Conservation (phyloP, 768 basidiomycete species). For the Hericium alpestre region DNA sequence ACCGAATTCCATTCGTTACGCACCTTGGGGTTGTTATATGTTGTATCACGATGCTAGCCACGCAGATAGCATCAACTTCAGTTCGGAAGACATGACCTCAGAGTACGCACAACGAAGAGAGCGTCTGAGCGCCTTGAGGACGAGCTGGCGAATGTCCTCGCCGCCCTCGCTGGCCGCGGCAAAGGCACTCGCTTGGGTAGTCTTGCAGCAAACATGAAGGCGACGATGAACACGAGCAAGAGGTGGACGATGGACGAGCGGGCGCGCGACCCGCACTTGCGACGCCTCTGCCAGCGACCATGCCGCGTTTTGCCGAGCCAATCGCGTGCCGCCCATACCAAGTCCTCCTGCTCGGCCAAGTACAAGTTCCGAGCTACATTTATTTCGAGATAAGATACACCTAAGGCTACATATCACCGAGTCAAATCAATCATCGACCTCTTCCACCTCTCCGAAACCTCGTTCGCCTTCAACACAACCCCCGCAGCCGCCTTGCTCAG, state of each 20-base stretch:
- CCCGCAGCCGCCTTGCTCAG: constrained; percentile 67
- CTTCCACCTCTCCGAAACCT: constrained; percentile 57
- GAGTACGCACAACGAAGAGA: constrained; percentile 67
- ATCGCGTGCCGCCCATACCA: constrained; percentile 2
- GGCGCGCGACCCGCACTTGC: neutral
- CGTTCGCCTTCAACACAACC: constrained; percentile 71
- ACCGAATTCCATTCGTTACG: constrained; percentile 3
- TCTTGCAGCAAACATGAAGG: constrained; percentile 4
- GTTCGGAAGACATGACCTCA: constrained; percentile 7
- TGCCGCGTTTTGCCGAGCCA: constrained; percentile 12
- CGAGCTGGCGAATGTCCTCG: constrained; percentile 28
- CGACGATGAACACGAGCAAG: neutral
- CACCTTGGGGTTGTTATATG: constrained; percentile 89
- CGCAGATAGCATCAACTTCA: constrained; percentile 6
- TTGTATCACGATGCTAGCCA: constrained; percentile 82
- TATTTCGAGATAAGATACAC: neutral
- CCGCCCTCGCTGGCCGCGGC: neutral
- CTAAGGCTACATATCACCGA: neutral
- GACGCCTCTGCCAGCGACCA: neutral
- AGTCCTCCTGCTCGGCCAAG: neutral
- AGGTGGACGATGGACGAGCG: neutral
- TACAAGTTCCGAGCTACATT: neutral
- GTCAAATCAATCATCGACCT: constrained; percentile 44
- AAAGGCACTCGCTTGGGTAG: constrained; percentile 4
- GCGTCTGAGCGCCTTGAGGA: constrained; percentile 59